Percentiles rank a stretch among this genome's conserved stretches.
These are phyloP conservation scores for Scleromitrula shiraiana DNA, from an alignment of 2,329 filamentous ascomycete species.

Conservation along the genomic window DNA sequence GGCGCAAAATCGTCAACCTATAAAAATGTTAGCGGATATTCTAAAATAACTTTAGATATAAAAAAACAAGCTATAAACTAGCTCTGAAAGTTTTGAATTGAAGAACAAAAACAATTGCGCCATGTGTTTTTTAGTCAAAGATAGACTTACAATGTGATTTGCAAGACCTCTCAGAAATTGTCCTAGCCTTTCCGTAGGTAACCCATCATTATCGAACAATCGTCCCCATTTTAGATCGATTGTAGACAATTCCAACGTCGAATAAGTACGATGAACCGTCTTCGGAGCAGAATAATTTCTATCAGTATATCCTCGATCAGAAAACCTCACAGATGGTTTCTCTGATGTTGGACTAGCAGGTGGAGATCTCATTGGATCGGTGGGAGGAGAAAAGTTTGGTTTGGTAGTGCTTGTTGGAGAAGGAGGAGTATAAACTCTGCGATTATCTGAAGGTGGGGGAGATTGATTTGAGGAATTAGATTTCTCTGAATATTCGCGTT, in stretches of 20 bases:
- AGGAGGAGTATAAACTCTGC: conserved; percentile 45
- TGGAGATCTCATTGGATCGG: conserved; percentile 22
- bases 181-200: conserved; percentile 58
- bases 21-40: conserved; percentile 10
- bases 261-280: conserved; percentile 18
- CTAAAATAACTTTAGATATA: not conserved
- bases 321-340: conserved; percentile 25
- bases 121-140: not conserved
- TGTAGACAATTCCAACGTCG: conserved; percentile 42
- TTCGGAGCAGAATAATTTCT: not conserved
- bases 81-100: not conserved
- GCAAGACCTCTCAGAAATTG: conserved; percentile 69
- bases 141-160: conserved; percentile 55
- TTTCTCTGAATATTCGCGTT: conserved; percentile 34
- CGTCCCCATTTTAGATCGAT: conserved; percentile 69
- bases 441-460: conserved; percentile 34
- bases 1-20: conserved; percentile 64
- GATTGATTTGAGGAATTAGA: conserved; percentile 34
- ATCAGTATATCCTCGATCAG: conserved; percentile 7
- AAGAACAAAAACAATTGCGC: too few species aligned
- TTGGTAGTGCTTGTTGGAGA: conserved; percentile 35
- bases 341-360: conserved; percentile 29
- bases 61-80: too few species aligned
- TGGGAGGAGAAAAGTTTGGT: conserved; percentile 26
- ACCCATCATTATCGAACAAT: conserved; percentile 61